These are phyloP conservation scores for Heimioporus sp. DNA, from an alignment of 768 basidiomycete genomes.

Conservation along the genomic window DNA sequence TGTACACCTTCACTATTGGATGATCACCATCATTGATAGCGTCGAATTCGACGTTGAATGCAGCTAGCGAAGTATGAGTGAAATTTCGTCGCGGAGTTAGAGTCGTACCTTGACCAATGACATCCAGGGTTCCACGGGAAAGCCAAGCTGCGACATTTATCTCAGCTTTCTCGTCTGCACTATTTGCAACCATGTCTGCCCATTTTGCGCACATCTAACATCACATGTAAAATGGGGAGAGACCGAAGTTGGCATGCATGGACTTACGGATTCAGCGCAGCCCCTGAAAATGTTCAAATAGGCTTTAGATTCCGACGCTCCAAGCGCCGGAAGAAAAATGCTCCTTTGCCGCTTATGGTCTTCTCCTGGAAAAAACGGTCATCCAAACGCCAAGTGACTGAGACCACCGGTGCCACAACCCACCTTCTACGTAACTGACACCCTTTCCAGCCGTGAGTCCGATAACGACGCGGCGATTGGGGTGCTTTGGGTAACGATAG, in stretches of 20 bases:
- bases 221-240: background rate
- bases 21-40: too few species aligned
- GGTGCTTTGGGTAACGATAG: conserved; percentile 41
- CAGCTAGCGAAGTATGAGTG: too few species aligned
- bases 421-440: conserved; percentile 42
- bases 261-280: conserved; percentile 27
- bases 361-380: conserved; percentile 23
- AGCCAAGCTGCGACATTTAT: too few species aligned
- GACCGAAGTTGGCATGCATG: background rate
- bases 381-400: conserved; percentile 10
- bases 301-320: conserved; percentile 48
- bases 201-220: conserved; percentile 24
- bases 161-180: background rate
- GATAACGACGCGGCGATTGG: conserved; percentile 19
- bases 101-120: too few species aligned
- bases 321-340: conserved; percentile 56
- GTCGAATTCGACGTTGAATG: too few species aligned
- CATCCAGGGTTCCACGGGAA: too few species aligned
- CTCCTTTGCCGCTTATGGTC: conserved; percentile 54
- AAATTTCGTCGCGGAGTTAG: too few species aligned
- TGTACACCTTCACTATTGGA: too few species aligned
- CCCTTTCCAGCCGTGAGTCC: conserved; percentile 31
- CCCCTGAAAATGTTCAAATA: conserved; percentile 49
- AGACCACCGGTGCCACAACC: background rate
- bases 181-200: conserved; percentile 18